These are phyloP conservation scores for Macrolepiota albuminosa DNA, from an alignment of 768 basidiomycete species.

Conservation along the genomic window DNA sequence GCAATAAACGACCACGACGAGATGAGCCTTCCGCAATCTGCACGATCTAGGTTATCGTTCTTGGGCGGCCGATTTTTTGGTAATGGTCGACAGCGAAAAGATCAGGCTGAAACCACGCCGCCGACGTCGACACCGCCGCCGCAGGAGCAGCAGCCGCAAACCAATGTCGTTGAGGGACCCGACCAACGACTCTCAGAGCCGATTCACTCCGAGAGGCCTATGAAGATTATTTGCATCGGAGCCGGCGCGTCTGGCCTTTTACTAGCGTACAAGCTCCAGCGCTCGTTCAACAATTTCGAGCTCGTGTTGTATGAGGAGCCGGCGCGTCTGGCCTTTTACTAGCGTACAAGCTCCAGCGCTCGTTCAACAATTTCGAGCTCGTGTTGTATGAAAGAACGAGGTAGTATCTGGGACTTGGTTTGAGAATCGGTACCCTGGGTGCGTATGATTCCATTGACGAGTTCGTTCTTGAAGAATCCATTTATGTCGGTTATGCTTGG, in stretches of 20 bases:
- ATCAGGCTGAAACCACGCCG: background rate
- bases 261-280: constrained; percentile 28
- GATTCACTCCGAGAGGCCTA: constrained; percentile 22
- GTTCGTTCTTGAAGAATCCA: no score
- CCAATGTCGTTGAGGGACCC: background rate
- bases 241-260: constrained; percentile 32
- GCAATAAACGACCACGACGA: background rate
- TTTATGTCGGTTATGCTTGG: background rate
- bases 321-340: constrained; percentile 30
- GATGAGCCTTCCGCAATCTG: background rate
- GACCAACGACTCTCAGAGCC: constrained; percentile 16
- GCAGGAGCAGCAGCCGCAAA: background rate
- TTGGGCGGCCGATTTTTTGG: no score
- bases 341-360: constrained; percentile 30
- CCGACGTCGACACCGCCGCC: background rate
- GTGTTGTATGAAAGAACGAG: constrained; percentile 31
- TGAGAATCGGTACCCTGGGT: constrained; percentile 34
- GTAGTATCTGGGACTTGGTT: constrained; percentile 29
- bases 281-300: constrained; percentile 28
- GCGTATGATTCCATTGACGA: background rate
- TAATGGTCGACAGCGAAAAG: background rate
- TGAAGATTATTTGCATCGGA: constrained; percentile 28
- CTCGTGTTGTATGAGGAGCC: constrained; percentile 29
- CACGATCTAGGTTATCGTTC: no score
- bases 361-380: constrained; percentile 27